Evolutionary conservation across 805 yeast genomes (phyloP).

Genomic region (Torulaspora maleeae): DNA sequence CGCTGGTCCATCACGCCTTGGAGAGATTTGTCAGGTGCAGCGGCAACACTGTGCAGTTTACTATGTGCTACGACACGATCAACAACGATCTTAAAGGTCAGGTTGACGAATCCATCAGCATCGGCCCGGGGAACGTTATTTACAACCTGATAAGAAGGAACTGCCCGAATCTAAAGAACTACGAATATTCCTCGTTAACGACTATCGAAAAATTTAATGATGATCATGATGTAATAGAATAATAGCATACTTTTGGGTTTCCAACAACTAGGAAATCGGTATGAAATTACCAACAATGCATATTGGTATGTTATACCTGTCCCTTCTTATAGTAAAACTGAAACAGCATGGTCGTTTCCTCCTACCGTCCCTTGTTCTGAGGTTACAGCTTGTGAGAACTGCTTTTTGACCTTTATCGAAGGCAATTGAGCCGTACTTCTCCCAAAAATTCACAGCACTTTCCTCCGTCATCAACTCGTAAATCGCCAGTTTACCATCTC

Average conservation of each 20-base stretch:
- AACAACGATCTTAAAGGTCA: slow-evolving; percentile 16
- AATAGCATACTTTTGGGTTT: background rate
- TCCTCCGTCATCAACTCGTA: slow-evolving; percentile 94
- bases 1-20: slow-evolving; percentile 29
- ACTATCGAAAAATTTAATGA: slow-evolving; percentile 26
- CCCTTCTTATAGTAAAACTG: slow-evolving; percentile 88
- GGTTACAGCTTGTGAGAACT: slow-evolving; percentile 83
- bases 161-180: slow-evolving; percentile 20
- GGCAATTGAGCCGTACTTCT: slow-evolving; percentile 92
- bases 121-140: slow-evolving; percentile 35
- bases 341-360: slow-evolving; percentile 84
- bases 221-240: slow-evolving; percentile 3
- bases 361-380: slow-evolving; percentile 77
- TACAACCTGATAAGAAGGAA: slow-evolving; percentile 30
- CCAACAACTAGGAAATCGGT: slow-evolving; percentile 46
- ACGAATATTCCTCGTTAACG: slow-evolving; percentile 27
- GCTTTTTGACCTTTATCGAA: slow-evolving; percentile 95
- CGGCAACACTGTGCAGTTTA: slow-evolving; percentile 34
- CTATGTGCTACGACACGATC: slow-evolving; percentile 32
- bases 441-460: slow-evolving; percentile 96
- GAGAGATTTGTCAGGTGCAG: slow-evolving; percentile 34
- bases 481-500: slow-evolving; percentile 88
- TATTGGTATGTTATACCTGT: slow-evolving; percentile 89
- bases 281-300: slow-evolving; percentile 94
- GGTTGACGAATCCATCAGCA: slow-evolving; percentile 22